Evolutionary conservation across 2,329 filamentous ascomycete species (phyloP).

Genomic region (Cryphonectria carpinicola): DNA sequence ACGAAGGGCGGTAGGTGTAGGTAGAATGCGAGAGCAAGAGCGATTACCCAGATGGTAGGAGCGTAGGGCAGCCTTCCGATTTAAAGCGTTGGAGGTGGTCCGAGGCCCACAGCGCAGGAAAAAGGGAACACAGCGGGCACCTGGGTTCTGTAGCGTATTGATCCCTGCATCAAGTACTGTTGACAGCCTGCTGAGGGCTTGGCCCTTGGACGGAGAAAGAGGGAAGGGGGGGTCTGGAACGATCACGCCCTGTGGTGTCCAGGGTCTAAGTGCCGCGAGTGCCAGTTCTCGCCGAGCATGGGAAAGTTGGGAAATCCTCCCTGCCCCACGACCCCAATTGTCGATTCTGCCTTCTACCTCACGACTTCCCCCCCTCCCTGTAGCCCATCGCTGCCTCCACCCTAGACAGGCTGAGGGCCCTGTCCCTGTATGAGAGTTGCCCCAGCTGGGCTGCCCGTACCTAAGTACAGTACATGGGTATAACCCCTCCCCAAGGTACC

Average conservation of each 20-base stretch:
- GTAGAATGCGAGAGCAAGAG: conserved; percentile 4
- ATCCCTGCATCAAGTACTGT: conserved; percentile 3
- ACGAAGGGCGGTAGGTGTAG: neutral
- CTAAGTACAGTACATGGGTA: neutral
- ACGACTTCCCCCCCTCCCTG: conserved; percentile 4
- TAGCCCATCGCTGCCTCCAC: neutral
- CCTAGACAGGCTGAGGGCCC: neutral
- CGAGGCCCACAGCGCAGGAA: neutral
- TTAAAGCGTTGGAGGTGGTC: conserved; percentile 11
- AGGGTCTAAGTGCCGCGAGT: neutral
- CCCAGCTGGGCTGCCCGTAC: neutral
- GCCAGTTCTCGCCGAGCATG: conserved; percentile 7
- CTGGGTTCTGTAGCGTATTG: neutral
- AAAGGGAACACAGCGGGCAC: conserved; percentile 4
- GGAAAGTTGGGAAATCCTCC: conserved; percentile 6
- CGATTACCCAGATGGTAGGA: neutral
- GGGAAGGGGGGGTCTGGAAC: neutral
- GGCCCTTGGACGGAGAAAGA: neutral
- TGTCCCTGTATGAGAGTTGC: neutral
- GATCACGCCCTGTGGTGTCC: neutral
- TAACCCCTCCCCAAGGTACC: neutral
- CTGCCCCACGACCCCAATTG: conserved; percentile 8
- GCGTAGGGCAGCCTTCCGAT: conserved; percentile 15
- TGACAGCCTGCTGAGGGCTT: neutral
- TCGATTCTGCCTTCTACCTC: conserved; percentile 14